A percentile compares a stretch with the other conserved stretches of the same genome.
These are phyloP conservation scores for Puccinia horiana DNA, from an alignment of 1,284 basidiomycete species.

Conservation along the genomic window DNA sequence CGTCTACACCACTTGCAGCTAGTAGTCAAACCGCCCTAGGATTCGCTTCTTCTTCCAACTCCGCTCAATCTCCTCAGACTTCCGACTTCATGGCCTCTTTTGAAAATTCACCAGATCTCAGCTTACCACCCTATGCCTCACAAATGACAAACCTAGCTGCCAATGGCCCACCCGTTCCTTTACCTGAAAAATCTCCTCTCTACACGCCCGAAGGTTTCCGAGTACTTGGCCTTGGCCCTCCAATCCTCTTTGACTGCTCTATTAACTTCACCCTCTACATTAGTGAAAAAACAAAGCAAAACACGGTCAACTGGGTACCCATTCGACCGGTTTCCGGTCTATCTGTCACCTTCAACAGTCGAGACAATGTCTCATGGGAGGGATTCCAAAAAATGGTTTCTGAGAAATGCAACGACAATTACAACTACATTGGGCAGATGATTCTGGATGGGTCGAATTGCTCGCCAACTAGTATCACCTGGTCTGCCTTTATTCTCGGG, in stretches of 20 bases:
- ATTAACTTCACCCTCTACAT: not conserved
- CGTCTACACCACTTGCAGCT: no score
- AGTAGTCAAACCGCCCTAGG: no score
- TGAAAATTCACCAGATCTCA: not conserved
- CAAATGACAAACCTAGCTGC: not conserved
- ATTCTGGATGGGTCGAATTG: not conserved
- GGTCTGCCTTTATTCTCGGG: not conserved
- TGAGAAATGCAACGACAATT: not conserved
- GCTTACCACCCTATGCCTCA: not conserved
- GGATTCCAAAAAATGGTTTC: not conserved
- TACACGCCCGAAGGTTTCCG: not conserved
- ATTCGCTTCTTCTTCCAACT: no score
- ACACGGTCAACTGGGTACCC: not conserved
- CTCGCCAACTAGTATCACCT: not conserved
- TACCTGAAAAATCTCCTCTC: not conserved
- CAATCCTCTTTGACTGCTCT: not conserved
- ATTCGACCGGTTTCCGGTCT: not conserved
- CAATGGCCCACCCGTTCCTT: not conserved
- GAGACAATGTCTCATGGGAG: not conserved
- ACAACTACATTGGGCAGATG: not conserved
- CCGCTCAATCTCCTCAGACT: no score
- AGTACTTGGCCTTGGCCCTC: not conserved
- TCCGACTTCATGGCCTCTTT: not conserved
- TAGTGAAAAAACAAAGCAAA: not conserved
- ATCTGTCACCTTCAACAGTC: not conserved